Evolutionary conservation across 495 filamentous ascomycete genomes (phyloP), one percentile per base, ranked within the genome.

Genomic region (Aspergillus asperescens): DNA sequence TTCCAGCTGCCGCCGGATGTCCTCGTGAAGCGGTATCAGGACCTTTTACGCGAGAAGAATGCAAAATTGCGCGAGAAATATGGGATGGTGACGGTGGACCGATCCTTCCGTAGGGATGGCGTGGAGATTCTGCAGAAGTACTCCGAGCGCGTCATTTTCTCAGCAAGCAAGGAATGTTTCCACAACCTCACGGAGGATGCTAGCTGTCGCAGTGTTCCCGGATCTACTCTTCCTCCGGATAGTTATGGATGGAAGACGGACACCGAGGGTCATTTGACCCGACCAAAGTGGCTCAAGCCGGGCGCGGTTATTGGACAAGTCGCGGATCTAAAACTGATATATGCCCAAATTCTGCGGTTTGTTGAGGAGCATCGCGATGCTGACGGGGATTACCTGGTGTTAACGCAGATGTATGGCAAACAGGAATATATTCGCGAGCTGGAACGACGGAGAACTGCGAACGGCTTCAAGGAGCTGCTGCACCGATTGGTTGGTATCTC

Each of bases 1-100:
- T 84, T 87, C 60, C 82, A 87, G 61, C 63, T 85, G 23, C 81
- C 80, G 1, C 72, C 80, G 2, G 75, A 82, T 35, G 66, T 86
- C 7, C 57, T 82, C 51, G 74, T 87, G 3, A 60, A 73, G 44
- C 70, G 81, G 29, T 85, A 80, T 57, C 73, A 80, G 48, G 62
- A 64, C 4, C 61, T 82, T 20, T 50, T 79, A 7, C 60, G 66
- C 12, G 73, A 71, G 31, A 77, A 74, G 15, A 81, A 84, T 52
- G 56, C 62, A 24, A 71, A 73, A 23, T 57, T 83, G 31, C 55
- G 56, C 34, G 61, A 67, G 31, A 74, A 72, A 34, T 81, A 82
- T 59, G 78, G 78, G 2, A 66, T 65, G 48, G 66, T 67, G 6
- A 57, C 53, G 7, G 59, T 72, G 18, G 59, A 70, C 4, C 60